A percentile compares a stretch with the other conserved stretches of the same genome.
These are phyloP conservation scores for Petasospora rhodanensis DNA, from an alignment of 1,139 yeast genomes.

Conservation along the genomic window DNA sequence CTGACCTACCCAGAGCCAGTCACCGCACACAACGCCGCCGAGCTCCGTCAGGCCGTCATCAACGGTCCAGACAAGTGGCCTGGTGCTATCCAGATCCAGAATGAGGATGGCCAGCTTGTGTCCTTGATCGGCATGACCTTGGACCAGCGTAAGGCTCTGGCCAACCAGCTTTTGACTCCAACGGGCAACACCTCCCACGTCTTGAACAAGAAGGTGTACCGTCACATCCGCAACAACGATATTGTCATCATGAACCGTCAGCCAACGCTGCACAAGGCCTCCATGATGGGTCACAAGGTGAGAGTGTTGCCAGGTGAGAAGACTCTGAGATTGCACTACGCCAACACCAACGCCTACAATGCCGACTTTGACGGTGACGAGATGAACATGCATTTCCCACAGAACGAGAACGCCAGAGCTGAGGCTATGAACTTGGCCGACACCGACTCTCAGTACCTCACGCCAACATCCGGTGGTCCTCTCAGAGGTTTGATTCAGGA, in stretches of 20 bases:
- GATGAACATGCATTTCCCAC: slow-evolving; percentile 99
- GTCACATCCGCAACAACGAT: slow-evolving; percentile 93
- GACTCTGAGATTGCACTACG: slow-evolving; percentile 93
- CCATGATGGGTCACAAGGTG: slow-evolving; percentile 99
- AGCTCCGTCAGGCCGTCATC: slow-evolving; percentile 88
- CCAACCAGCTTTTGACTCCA: slow-evolving; percentile 92
- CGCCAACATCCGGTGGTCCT: slow-evolving; percentile 98
- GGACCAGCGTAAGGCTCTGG: slow-evolving; percentile 95
- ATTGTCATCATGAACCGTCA: slow-evolving; percentile 98
- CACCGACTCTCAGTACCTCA: slow-evolving; percentile 93
- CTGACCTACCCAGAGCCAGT: slow-evolving; percentile 98
- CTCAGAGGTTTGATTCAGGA: slow-evolving; percentile 98
- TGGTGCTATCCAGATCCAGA: slow-evolving; percentile 94
- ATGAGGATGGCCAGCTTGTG: slow-evolving; percentile 88
- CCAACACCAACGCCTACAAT: slow-evolving; percentile 97
- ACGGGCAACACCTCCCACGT: slow-evolving; percentile 47
- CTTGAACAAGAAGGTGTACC: slow-evolving; percentile 83
- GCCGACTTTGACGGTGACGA: slow-evolving; percentile 99
- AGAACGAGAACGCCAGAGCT: slow-evolving; percentile 94
- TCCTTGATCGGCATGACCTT: slow-evolving; percentile 83
- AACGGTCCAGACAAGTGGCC: slow-evolving; percentile 99
- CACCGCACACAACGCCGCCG: slow-evolving; percentile 87
- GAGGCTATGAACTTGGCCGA: slow-evolving; percentile 94
- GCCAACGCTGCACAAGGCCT: slow-evolving; percentile 97
- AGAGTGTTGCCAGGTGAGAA: slow-evolving; percentile 96